phyloP scores from a whole-genome alignment of 257 asterid species.

The Solanum megistacrolobum region DNA sequence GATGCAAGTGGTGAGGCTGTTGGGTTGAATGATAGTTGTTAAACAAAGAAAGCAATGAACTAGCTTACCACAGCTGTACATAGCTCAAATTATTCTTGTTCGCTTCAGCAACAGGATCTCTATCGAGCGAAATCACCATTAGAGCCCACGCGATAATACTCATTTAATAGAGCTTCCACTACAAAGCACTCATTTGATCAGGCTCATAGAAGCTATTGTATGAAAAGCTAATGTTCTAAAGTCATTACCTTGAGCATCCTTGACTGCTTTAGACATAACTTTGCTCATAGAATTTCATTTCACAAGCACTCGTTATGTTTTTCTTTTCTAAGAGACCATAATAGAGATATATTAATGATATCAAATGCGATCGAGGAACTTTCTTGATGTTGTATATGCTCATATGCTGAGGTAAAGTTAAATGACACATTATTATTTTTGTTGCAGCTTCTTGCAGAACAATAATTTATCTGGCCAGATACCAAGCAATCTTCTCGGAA shows the following conservation, averaged over 20 bases:
- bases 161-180: neutral
- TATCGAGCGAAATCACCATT: neutral
- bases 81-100: neutral
- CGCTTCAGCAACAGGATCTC: neutral
- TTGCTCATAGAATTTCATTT: neutral
- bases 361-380: neutral
- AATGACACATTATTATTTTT: neutral
- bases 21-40: neutral
- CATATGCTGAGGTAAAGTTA: neutral
- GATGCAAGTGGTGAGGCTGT: neutral
- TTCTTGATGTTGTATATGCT: neutral
- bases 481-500: slow-evolving; percentile 48
- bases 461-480: slow-evolving; percentile 83
- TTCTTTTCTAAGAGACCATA: neutral
- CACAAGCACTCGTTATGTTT: neutral
- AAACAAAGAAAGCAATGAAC: neutral
- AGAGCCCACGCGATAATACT: neutral
- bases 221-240: neutral
- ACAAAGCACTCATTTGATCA: neutral
- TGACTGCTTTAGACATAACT: neutral
- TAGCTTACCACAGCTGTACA: neutral
- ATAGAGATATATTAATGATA: neutral
- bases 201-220: neutral
- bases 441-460: slow-evolving; percentile 63
- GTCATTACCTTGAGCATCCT: neutral